phyloP scores from a whole-genome alignment of 257 asterid genomes.

The Ligustrum vulgare region DNA sequence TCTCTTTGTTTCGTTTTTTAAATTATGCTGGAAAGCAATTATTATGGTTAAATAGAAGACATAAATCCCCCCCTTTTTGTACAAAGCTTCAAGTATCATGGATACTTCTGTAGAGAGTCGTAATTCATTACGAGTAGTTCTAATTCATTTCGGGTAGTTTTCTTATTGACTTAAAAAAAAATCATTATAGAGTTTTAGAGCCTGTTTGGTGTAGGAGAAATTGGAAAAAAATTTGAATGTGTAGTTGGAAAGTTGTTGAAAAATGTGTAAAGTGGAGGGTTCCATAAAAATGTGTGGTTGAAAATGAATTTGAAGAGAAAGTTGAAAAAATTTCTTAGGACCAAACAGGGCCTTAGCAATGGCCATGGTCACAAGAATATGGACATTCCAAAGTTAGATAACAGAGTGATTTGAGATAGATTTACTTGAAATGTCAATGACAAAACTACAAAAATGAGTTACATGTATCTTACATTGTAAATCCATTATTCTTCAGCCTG shows the following conservation, averaged over 20 bases:
- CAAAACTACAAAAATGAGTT: not conserved
- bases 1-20: not conserved
- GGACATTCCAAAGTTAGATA: not conserved
- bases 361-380: too few relatives aligned
- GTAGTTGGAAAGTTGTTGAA: too few relatives aligned
- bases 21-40: slow-evolving; percentile 6
- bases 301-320: too few relatives aligned
- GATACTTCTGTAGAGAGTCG: slow-evolving; percentile 5
- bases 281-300: too few relatives aligned
- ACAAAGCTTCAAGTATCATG: not conserved
- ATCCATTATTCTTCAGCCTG: not conserved
- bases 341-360: too few relatives aligned
- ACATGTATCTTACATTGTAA: not conserved
- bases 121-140: not conserved
- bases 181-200: not conserved
- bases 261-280: too few relatives aligned
- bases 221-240: too few relatives aligned
- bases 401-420: not conserved
- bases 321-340: too few relatives aligned
- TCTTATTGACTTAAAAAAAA: not conserved
- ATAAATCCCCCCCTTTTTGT: not conserved
- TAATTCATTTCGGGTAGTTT: not conserved
- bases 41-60: not conserved
- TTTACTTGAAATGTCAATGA: not conserved
- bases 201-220: too few relatives aligned